Percentiles rank a stretch among this genome's conserved stretches.
These are phyloP conservation scores for Cunninghamia lanceolata DNA, from an alignment of 75 land plant species.

Conservation along the genomic window DNA sequence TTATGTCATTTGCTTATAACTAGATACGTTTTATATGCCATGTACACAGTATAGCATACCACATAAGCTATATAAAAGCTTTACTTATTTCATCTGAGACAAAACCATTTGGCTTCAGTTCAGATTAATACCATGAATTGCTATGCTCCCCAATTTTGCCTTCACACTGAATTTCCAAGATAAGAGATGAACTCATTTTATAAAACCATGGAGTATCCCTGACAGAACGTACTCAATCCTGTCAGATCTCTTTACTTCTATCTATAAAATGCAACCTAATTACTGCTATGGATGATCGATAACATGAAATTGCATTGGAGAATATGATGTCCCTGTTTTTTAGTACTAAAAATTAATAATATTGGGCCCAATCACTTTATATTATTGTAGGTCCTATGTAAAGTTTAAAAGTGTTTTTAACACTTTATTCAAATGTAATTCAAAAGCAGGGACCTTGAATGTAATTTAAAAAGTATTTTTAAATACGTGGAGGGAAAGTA, in stretches of 20 bases:
- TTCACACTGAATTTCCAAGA: background rate
- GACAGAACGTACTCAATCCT: background rate
- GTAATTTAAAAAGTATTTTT: too few species aligned
- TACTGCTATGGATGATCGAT: background rate
- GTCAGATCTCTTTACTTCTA: background rate
- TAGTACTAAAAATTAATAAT: too few species aligned
- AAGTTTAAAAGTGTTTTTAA: too few species aligned
- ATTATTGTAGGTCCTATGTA: too few species aligned
- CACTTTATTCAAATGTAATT: too few species aligned
- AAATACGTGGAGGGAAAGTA: too few species aligned
- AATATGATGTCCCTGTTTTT: too few species aligned
- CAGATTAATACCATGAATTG: background rate
- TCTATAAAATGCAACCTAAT: background rate
- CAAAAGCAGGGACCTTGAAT: too few species aligned
- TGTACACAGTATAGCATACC: background rate
- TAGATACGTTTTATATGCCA: background rate
- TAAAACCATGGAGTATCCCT: background rate
- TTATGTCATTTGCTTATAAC: background rate
- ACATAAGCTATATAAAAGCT: background rate
- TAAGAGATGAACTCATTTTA: background rate
- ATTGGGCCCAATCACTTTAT: too few species aligned
- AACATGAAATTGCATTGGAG: background rate
- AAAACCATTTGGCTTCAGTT: background rate
- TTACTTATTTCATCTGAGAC: background rate
- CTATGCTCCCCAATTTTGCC: background rate